Evolutionary conservation across 2,329 filamentous ascomycete species (phyloP), one percentile per base, ranked within the genome.

Genomic region (Botrytis fabae): DNA sequence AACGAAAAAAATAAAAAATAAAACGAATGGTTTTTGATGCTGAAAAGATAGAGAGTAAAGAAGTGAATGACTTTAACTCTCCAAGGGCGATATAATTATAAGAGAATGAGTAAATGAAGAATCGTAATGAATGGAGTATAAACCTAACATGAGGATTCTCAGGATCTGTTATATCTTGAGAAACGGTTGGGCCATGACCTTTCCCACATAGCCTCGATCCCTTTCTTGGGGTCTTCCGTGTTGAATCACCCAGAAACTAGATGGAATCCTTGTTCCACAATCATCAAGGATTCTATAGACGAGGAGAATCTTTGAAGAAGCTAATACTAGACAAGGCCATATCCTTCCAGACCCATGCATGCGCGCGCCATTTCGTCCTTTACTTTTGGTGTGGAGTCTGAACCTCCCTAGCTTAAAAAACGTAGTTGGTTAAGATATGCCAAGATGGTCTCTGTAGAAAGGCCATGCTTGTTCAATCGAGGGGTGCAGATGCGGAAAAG

Each of bases 21-120:
- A 81, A 78, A 78, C 79, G 80, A 79, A 77, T 77, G 78, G 75
- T 77, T 74, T 75, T 71, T 69, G 57, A 72, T 71, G 38, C 40
- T 8, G 60, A 74, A 71, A 80, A 77, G 80, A 80, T 75, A 75
- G 48, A 81, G 80, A 81, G 78, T 79, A 82, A 81, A 83, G 78
- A 81, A 83, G 82, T 81, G 83, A 85, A 83, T 83, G 84, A 85
- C 81, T 82, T 82, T 82, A 80, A 78, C 76, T 79, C 80, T 79
- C 77, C 76, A 78, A 76, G 71, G 75, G 25, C 9, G 65, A 73
- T 73, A 35, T 32, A 46, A 62, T 73, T 73, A 73, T 73, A 70
- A 73, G 71, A 72, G 28, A 61, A 63, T n/a, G 46, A 38, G 32
- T 32, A 62, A 70, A 73, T 44, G 57, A 63, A 70, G 46, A 63